phyloP scores from a whole-genome alignment of 192 early-diverging fungal species.

The Entomortierella parvispora region DNA sequence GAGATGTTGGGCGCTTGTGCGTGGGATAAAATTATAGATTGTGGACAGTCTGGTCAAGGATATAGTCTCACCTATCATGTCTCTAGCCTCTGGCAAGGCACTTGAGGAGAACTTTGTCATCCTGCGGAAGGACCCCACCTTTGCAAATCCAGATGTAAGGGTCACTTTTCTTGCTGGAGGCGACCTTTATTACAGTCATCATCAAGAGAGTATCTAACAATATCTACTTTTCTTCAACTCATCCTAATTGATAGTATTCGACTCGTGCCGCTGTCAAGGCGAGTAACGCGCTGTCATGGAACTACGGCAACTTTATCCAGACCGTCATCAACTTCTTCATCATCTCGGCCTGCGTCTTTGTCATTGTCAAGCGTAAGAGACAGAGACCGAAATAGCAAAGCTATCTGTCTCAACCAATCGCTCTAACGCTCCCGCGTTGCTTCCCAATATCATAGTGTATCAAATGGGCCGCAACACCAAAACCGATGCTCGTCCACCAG shows the following conservation, averaged over 20 bases:
- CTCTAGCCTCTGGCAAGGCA: constrained; percentile 60
- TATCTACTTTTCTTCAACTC: too few species aligned
- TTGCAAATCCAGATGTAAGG: constrained; percentile 27
- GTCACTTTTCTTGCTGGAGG: not conserved
- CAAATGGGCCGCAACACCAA: constrained; percentile 47
- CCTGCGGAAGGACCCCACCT: constrained; percentile 9
- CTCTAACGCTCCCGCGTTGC: too few species aligned
- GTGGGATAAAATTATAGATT: constrained; percentile 3
- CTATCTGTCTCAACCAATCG: too few species aligned
- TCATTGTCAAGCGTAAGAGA: constrained; percentile 63
- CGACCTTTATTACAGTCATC: constrained; percentile 6
- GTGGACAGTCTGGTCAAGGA: constrained; percentile 59
- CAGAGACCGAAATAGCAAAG: not conserved
- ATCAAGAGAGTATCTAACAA: not conserved
- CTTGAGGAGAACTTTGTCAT: constrained; percentile 49
- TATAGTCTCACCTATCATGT: constrained; percentile 66
- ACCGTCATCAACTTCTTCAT: constrained; percentile 73
- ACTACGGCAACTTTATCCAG: constrained; percentile 73
- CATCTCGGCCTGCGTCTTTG: constrained; percentile 65
- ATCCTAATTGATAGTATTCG: constrained; percentile 29
- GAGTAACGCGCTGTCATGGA: constrained; percentile 63
- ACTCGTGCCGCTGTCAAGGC: constrained; percentile 48
- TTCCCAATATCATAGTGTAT: constrained; percentile 12
- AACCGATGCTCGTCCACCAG: constrained; percentile 7
- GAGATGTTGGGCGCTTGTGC: not conserved